Evolutionary conservation across 371 early-diverging fungal genomes (phyloP).

Genomic region (Entomophthora muscae): DNA sequence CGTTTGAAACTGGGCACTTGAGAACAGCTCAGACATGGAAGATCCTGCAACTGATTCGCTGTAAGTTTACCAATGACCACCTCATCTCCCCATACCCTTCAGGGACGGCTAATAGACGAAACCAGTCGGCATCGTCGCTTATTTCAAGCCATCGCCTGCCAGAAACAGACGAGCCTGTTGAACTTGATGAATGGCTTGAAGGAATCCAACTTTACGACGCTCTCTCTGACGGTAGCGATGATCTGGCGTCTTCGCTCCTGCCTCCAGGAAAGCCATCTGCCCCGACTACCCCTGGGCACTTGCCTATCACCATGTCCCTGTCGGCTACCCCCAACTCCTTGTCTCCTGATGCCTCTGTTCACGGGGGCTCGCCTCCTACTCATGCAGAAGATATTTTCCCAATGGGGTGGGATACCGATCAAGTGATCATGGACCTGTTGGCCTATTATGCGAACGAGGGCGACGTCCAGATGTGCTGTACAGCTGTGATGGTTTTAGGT

Average conservation of each 20-base stretch:
- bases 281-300: neutral
- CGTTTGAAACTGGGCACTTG: slow-evolving; percentile 12
- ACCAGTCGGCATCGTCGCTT: neutral
- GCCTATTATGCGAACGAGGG: slow-evolving; percentile 61
- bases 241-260: neutral
- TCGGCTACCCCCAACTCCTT: too few relatives aligned
- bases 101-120: neutral
- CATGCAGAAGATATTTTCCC: slow-evolving; percentile 16
- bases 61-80: neutral
- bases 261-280: neutral
- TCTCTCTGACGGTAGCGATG: neutral
- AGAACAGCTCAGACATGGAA: slow-evolving; percentile 68
- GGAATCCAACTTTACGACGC: neutral
- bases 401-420: slow-evolving; percentile 32
- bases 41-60: slow-evolving; percentile 21
- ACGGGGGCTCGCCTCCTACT: neutral
- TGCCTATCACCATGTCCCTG: neutral
- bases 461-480: slow-evolving; percentile 73
- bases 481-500: slow-evolving; percentile 38
- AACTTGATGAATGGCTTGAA: slow-evolving; percentile 1
- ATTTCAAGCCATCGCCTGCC: neutral
- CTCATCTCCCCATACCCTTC: neutral
- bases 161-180: neutral
- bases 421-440: slow-evolving; percentile 31
- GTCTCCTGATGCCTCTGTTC: neutral